Conservation (phyloP, 1,284 basidiomycete genomes). For the Ustilago vetiveriae region DNA sequence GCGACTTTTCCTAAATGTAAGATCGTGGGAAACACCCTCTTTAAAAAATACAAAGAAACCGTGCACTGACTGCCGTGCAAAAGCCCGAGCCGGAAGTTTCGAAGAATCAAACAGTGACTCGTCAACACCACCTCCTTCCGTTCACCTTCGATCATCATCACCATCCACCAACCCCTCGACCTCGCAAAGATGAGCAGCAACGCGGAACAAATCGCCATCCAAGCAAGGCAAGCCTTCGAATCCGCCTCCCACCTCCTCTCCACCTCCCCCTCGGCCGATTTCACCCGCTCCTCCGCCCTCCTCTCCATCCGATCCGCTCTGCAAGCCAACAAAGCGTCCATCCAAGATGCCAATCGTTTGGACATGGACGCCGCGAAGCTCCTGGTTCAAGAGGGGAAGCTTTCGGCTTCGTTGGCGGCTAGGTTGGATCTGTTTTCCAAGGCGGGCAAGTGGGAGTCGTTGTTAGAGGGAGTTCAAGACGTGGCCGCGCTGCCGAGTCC, state of each 20-base stretch:
- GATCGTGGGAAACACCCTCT: no score
- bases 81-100: no score
- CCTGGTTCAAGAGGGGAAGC: slow-evolving; percentile 82
- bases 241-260: slow-evolving; percentile 26
- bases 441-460: slow-evolving; percentile 90
- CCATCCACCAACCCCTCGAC: no score
- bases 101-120: no score
- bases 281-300: slow-evolving; percentile 42
- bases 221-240: slow-evolving; percentile 50
- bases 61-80: no score
- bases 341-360: slow-evolving; percentile 51
- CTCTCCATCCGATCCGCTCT: slow-evolving; percentile 48
- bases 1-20: no score
- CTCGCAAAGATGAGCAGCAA: background rate
- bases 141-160: no score
- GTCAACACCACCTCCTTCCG: no score
- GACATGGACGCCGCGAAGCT: slow-evolving; percentile 72
- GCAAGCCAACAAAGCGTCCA: slow-evolving; percentile 39
- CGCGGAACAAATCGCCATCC: slow-evolving; percentile 35
- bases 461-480: slow-evolving; percentile 88
- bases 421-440: slow-evolving; percentile 82
- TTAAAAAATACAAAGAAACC: no score
- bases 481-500: slow-evolving; percentile 88
- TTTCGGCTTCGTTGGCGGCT: slow-evolving; percentile 82
- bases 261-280: slow-evolving; percentile 38